A percentile compares a stretch with the other conserved stretches of the same genome.
phyloP scores from a whole-genome alignment of 257 asterid genomes.

The Orobanche coerulescens region DNA sequence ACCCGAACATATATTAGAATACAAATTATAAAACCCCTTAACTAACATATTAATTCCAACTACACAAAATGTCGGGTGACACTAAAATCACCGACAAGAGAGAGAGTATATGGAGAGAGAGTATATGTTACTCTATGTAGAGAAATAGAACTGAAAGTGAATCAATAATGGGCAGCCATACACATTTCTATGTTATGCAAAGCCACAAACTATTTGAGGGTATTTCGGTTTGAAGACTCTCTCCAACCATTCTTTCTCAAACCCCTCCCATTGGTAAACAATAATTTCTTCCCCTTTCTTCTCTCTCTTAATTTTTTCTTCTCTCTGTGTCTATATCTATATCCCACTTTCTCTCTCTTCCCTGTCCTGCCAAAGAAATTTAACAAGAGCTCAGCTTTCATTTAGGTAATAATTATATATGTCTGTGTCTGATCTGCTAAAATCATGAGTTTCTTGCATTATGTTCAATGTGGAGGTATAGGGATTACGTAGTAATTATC shows the following conservation, averaged over 20 bases:
- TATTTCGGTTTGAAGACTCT: slow-evolving; percentile 22
- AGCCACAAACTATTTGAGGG: slow-evolving; percentile 23
- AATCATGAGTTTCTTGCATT: not conserved
- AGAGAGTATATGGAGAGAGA: not conserved
- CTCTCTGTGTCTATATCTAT: slow-evolving; percentile 15
- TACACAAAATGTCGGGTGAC: too few species aligned
- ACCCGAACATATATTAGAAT: too few species aligned
- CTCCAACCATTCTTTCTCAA: slow-evolving; percentile 20
- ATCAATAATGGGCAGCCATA: slow-evolving; percentile 29
- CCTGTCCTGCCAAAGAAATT: slow-evolving; percentile 21
- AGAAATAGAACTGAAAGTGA: slow-evolving; percentile 7
- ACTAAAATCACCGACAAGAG: not conserved
- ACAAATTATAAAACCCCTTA: too few species aligned
- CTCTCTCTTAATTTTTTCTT: slow-evolving; percentile 3
- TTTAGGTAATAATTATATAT: slow-evolving; percentile 15
- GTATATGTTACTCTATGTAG: not conserved
- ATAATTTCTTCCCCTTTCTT: not conserved
- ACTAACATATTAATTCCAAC: too few species aligned
- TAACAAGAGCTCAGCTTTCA: slow-evolving; percentile 12
- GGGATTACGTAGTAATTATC: not conserved
- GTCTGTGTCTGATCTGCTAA: not conserved
- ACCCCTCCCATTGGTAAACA: slow-evolving; percentile 24
- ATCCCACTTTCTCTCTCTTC: slow-evolving; percentile 14
- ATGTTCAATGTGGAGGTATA: not conserved
- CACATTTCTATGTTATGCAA: slow-evolving; percentile 16